Evolutionary conservation across 768 basidiomycete species (phyloP), one percentile per base, ranked within the genome.

Genomic region (Phaffia tasmanica): DNA sequence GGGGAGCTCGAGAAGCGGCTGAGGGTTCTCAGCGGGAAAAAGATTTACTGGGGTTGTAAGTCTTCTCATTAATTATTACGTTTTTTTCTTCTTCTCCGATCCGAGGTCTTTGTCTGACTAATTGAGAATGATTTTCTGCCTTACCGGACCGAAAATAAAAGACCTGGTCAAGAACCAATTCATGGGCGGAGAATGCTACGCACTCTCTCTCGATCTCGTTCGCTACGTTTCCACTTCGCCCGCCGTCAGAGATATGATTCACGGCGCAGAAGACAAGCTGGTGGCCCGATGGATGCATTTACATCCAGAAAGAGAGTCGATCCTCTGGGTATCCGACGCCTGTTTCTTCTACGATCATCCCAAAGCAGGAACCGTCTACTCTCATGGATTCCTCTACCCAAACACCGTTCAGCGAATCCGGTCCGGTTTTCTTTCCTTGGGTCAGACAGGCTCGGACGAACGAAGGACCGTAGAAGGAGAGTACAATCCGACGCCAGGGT

Each of bases 271-370:
- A 79, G 93, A 98, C 77, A 92, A 95, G 76, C 86, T 89, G 71
- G 76, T 76, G 21, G 85, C 90, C 9, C 87, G 84, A 70, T 98
- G 93, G 93, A 90, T 98, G 84, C 80, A 82, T 23, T 73, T 85
- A 62, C 93, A 95, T 77, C 92, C 93, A 58, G 70, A 78, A 70
- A 56, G 77, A 70, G 77, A 81, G 32, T 82, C 86, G 71, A 83
- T 99, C 50, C 83, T 89, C 54, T 98, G 94, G 93, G 81, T 82
- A 42, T 86, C 87, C 71, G 93, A 99, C 74, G 83, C 86, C 30
- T 98, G 94, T 77, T 94, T 90, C 89, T 89, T 99, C 70, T 97
- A 99, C 76, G 93, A 99, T 74, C 94, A 97, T 77, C 94, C 94
- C 1, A 86, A 90, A 58, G 85, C 88, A 19, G 87, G 88, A 57